phyloP scores from a whole-genome alignment of 176 grass and related monocot species.

The Oryza glumipatula region DNA sequence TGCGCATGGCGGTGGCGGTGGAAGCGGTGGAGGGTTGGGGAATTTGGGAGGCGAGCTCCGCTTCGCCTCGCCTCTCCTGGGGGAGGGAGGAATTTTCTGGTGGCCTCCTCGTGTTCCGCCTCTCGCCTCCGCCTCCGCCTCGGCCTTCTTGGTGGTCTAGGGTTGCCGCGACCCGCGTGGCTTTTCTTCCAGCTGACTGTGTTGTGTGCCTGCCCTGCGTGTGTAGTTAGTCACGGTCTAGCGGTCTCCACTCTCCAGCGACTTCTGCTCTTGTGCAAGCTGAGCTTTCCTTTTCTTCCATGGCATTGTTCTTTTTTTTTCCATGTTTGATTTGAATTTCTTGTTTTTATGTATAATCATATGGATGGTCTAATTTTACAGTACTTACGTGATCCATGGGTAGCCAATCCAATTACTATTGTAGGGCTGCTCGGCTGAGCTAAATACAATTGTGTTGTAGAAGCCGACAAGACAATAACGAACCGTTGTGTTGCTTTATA shows the following conservation, averaged over 20 bases:
- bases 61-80: not conserved
- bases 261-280: not conserved
- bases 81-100: slow-evolving; percentile 41
- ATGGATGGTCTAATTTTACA: too few relatives aligned
- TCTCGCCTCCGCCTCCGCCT: not conserved
- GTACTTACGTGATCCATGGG: too few relatives aligned
- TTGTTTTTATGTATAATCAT: too few relatives aligned
- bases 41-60: slow-evolving; percentile 42
- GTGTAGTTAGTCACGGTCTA: too few relatives aligned
- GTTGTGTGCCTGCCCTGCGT: too few relatives aligned
- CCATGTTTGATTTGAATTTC: too few relatives aligned
- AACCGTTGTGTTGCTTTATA: too few relatives aligned
- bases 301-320: too few relatives aligned
- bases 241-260: not conserved
- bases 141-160: not conserved
- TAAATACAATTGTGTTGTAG: too few relatives aligned
- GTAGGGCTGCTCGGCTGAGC: too few relatives aligned
- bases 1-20: slow-evolving; percentile 51
- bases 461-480: too few relatives aligned
- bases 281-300: not conserved
- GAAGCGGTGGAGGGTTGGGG: slow-evolving; percentile 39
- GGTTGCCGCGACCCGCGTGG: not conserved
- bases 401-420: too few relatives aligned
- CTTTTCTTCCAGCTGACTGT: not conserved
- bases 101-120: not conserved